These are phyloP conservation scores for Aspergillus phoenicis DNA, from an alignment of 2,329 filamentous ascomycete genomes.

Conservation along the genomic window DNA sequence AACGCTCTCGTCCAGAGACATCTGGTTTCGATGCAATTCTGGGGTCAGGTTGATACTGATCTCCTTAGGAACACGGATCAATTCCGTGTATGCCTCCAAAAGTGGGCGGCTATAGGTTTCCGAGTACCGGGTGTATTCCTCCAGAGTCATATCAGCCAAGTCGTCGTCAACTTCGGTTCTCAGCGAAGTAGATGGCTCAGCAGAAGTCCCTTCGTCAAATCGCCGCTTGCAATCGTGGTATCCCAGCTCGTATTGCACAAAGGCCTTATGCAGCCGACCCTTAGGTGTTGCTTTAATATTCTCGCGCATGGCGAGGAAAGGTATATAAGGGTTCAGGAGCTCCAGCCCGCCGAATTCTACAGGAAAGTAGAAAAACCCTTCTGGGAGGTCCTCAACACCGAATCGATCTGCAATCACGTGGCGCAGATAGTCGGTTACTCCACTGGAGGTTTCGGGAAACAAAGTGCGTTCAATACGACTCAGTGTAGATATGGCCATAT, in stretches of 20 bases:
- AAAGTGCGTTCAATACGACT: constrained; percentile 55
- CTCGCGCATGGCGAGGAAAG: constrained; percentile 51
- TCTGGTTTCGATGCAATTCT: constrained; percentile 30
- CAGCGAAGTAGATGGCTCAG: not conserved
- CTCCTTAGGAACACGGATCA: constrained; percentile 38
- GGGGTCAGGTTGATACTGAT: constrained; percentile 31
- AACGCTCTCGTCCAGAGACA: constrained; percentile 16
- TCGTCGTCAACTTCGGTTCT: constrained; percentile 13
- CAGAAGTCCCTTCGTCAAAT: constrained; percentile 32
- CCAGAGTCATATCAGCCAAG: constrained; percentile 34
- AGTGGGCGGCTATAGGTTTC: constrained; percentile 39
- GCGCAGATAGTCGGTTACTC: constrained; percentile 60
- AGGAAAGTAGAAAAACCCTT: constrained; percentile 58
- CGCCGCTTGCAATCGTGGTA: constrained; percentile 49
- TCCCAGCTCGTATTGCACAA: constrained; percentile 55
- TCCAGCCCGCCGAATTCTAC: constrained; percentile 55
- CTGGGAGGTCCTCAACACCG: constrained; percentile 49
- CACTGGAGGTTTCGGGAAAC: constrained; percentile 49
- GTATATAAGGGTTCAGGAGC: constrained; percentile 54
- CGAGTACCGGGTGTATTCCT: constrained; percentile 42
- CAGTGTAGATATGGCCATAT: constrained; percentile 57
- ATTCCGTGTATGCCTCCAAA: constrained; percentile 32
- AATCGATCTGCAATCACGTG: constrained; percentile 57
- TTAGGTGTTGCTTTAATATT: constrained; percentile 42
- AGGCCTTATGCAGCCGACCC: constrained; percentile 35